Base-by-base conservation (phyloP, 2,329 filamentous ascomycete species). In the Ophiostoma tasmaniense region DNA sequence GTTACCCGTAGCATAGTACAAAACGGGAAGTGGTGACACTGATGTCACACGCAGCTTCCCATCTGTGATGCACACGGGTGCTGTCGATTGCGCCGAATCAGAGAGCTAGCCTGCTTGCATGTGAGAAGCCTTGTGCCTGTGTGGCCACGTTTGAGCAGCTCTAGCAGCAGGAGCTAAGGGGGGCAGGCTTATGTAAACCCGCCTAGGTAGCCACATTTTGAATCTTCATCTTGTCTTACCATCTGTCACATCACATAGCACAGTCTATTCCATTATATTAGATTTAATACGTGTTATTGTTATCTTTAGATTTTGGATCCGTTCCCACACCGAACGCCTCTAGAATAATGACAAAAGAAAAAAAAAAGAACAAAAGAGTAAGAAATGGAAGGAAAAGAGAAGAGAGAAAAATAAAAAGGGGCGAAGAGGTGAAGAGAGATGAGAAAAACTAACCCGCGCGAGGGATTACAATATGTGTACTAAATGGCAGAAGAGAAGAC, bases 271-370 rank as follows among this genome's bases (percentile, higher is more conserved):
- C 35, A 3, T 22, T 37, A 37, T 64, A 64, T 64, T 64, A 64
- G 3, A 14, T 35, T 62, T 64, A 33, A n/a, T 64, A 37, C n/a
- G 61, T 64, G 42, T 65, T 65, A 42, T 59, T 67, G 39, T 67
- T 37, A 55, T 67, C 66, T 67, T 61, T 65, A 65, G 22, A 67
- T 70, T 70, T 70, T 64, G 42, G n/a, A 64, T 66, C 68, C 69
- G 67, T 66, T 64, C 69, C 67, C 67, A 35, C 52, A 64, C 67
- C 64, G 22, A 68, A 71, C 70, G 67, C 70, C 70, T 71, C 68
- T 70, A 68, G 33, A 59, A 30, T n/a, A 33, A 45, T 59, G 35
- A 45, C 7, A 64, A 14, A 64, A 61, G 10, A 67, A 64, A 45
- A 39, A 33, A 25, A 22, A 20, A 13, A 28, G 28, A 66, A 20